Base-by-base conservation (phyloP, 2,329 filamentous ascomycete genomes). In the Monilinia fructicola region DNA sequence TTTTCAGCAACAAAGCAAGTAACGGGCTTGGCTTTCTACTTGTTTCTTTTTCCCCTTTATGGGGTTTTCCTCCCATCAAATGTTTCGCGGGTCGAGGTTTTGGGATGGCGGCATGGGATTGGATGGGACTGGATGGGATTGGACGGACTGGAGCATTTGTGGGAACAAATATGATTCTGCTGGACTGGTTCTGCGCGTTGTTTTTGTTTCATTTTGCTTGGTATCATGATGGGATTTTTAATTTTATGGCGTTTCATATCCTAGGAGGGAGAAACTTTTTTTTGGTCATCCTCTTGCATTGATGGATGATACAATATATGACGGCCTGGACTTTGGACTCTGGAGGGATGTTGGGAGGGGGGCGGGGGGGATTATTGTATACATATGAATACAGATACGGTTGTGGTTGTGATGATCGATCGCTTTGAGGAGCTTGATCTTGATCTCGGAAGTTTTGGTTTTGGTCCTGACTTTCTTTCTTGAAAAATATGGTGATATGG, bases 41-140 rank as follows among this genome's bases (percentile, higher is more conserved):
- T 48, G 14, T 44, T 58, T 44, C 31, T 58, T 14, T 2, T 35
- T 26, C 2, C 42, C 50, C 14, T 50, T 48, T 2, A 21, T 4
- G 14, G n/a, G 44, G 2, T 60, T 50, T 18, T n/a, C 28, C 42
- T 60, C 2, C 9, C 21, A 48, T 60, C 44, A 60, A 60, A 60
- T 60, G 14, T 60, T 60, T 60, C 58, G 58, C 58, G 42, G 58
- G 44, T 26, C 58, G 58, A 50, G 42, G 18, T 50, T 35, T 60
- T n/a, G 58, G 58, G 44, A 50, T 50, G 58, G 56, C 16, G 44
- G 7, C 21, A 60, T 60, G 28, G 44, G 56, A 48, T 35, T 48
- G 56, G 42, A 59, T 35, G 56, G 56, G 58, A 50, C 31, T 46
- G 44, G 31, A 50, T 21, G 48, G 58, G 21, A 38, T 38, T 38